Base-by-base conservation (phyloP, 177 flowering plant species). In the Vitis hybrid region DNA sequence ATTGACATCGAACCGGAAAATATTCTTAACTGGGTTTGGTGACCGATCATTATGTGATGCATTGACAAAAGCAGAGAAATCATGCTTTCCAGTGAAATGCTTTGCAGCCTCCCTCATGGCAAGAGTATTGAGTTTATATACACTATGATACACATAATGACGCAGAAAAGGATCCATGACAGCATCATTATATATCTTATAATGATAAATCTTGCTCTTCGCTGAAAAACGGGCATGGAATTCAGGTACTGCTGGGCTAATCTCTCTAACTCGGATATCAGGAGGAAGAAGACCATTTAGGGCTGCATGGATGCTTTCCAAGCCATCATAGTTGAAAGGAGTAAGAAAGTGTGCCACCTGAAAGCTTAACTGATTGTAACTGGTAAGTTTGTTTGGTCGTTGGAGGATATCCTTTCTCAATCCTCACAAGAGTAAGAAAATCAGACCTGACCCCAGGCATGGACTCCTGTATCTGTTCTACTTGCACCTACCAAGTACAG, bases 261-360 rank as follows among this genome's bases (percentile, higher is more conserved):
- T 75, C 76, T 94, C 95, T 80, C 91, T 83, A 69, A 94, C 88
- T 69, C 96, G 86, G 62, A 94, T 88, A 70, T 89, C 97, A 64
- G 82, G 63, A 56, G 99, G 97, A 78, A 94, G 97, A 77, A 90
- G 82, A 66, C 97, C 97, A 75, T 89, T 89, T 10, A 92, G 74
- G 61, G 93, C 97, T n/a, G 86, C 88, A 81, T 94, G 99, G 73
- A 86, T 73, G 70, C 74, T 76, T 5, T 88, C 89, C 81, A 92
- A 75, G 67, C 79, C 75, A 21, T 86, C 88, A 80, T 92, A 88
- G 76, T 86, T 83, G 88, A 85, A 91, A 69, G 98, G 97, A 5
- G 98, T 94, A 68, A 87, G 72, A 78, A 92, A 92, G 72, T 94
- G 99, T 48, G 97, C 97, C 72, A 91, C 97, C 98, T 92, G 96